Evolutionary conservation across 495 filamentous ascomycete genomes (phyloP).

Genomic region (Hyaloscypha variabilis): DNA sequence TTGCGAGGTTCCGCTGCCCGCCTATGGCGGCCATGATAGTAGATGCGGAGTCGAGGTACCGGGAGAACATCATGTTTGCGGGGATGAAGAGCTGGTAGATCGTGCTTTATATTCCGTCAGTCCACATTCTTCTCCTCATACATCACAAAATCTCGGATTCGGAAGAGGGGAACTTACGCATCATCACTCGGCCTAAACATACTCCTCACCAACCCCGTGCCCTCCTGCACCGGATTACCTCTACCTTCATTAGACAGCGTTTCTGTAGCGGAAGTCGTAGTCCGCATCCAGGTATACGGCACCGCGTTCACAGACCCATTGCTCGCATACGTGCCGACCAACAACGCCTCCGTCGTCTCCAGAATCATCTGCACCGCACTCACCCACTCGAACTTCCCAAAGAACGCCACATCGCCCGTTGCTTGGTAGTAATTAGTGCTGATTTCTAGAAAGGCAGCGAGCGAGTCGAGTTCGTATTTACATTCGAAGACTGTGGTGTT

Average conservation of each 20-base stretch:
- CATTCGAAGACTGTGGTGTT: slow-evolving; percentile 49
- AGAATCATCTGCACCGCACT: slow-evolving; percentile 52
- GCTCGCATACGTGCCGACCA: slow-evolving; percentile 55
- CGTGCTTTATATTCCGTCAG: slow-evolving; percentile 11
- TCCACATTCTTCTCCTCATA: no score
- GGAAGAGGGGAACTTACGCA: slow-evolving; percentile 35
- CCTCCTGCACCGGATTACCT: slow-evolving; percentile 57
- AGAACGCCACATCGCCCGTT: slow-evolving; percentile 60
- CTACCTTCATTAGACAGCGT: slow-evolving; percentile 60
- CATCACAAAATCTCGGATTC: no score
- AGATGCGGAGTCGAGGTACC: slow-evolving; percentile 49
- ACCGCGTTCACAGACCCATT: slow-evolving; percentile 51
- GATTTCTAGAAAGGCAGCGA: slow-evolving; percentile 66
- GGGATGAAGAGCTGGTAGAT: slow-evolving; percentile 64
- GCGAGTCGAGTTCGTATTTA: slow-evolving; percentile 70
- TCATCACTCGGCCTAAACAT: slow-evolving; percentile 71
- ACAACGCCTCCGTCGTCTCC: slow-evolving; percentile 50
- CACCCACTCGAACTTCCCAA: slow-evolving; percentile 57
- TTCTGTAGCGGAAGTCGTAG: slow-evolving; percentile 56
- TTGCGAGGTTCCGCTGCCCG: slow-evolving; percentile 39
- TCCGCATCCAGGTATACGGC: slow-evolving; percentile 61
- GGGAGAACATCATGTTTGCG: slow-evolving; percentile 70
- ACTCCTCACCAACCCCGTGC: slow-evolving; percentile 63
- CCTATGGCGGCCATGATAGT: slow-evolving; percentile 51
- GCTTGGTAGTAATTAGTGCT: slow-evolving; percentile 59